Conservation (phyloP, 345 rosid species). For the Draba incana region DNA sequence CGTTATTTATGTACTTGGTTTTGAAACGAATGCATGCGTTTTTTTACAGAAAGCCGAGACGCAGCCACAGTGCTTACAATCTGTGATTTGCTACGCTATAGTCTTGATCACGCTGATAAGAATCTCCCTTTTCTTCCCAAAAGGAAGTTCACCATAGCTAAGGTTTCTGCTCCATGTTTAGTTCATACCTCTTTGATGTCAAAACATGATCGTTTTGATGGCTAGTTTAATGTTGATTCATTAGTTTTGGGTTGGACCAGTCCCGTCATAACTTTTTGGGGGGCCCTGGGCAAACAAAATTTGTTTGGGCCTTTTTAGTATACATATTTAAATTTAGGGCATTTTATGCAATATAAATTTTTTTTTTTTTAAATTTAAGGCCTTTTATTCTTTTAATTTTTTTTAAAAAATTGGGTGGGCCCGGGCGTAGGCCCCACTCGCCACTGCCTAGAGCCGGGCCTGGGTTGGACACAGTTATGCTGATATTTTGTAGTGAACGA, state of each 20-base stretch:
- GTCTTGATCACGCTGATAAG: constrained; percentile 81
- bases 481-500: too few relatives aligned
- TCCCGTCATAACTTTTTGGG: too few relatives aligned
- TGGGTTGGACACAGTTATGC: background rate
- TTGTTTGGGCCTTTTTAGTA: too few relatives aligned
- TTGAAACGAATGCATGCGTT: constrained; percentile 31
- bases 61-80: constrained; percentile 55
- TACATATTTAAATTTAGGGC: too few relatives aligned
- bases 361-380: too few relatives aligned
- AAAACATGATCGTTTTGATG: constrained; percentile 16
- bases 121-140: constrained; percentile 48
- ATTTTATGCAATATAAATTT: too few relatives aligned
- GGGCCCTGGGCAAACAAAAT: too few relatives aligned
- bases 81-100: constrained; percentile 65
- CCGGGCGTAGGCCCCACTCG: too few relatives aligned
- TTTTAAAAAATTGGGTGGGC: too few relatives aligned
- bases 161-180: constrained; percentile 46
- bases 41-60: constrained; percentile 56
- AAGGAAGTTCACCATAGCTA: constrained; percentile 39
- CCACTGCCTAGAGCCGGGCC: too few relatives aligned
- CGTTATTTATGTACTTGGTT: background rate
- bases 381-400: too few relatives aligned
- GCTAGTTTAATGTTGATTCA: background rate
- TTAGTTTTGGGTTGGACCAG: background rate
- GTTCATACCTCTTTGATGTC: constrained; percentile 10